Base-by-base conservation (phyloP, 2,329 filamentous ascomycete species). In the Ophiostoma himal-ulmi region DNA sequence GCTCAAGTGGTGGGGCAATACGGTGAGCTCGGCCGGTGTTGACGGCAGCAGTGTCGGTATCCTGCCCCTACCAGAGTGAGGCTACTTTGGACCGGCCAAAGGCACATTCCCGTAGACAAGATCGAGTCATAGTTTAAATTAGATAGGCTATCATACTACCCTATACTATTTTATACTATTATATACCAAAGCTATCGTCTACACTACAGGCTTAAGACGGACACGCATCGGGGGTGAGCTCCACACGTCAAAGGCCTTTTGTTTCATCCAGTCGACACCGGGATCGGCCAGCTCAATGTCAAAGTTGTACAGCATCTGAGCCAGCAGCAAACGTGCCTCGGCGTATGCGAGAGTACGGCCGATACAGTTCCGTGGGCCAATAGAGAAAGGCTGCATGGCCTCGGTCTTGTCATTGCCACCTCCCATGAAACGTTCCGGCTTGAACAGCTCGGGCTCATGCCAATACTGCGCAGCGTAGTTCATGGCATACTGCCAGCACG, bases 1-100 rank as follows among this genome's bases (percentile, higher is more conserved):
- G 5, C 71, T 83, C 57, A 76, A 75, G 14, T 83, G 82, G 82
- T 83, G 81, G 82, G 60, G 60, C 8, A 64, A 64, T 14, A 77
- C 78, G 4, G 83, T 84, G n/a, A 82, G 74, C 68, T 66, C 48
- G 0, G 76, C 77, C 30, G 78, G 78, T 14, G 70, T 79, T 7
- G 79, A 80, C 69, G 77, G 77, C 44, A 74, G 69, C 64, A 71
- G 74, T 8, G 72, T 70, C 10, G 75, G 75, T 6, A 73, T 79
- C n/a, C 66, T 77, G 68, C 73, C 75, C 17, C 72, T 80, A 64
- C 78, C 78, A 7, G 75, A 73, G 2, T 73, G 75, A 48, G 78
- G 77, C 5, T 79, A 78, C 70, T 80, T 79, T 74, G 78, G 78
- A 0, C 78, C 77, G 1, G 72, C 69, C 4, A 71, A 68, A 62